A percentile compares a stretch with the other conserved stretches of the same genome.
Evolutionary conservation across 306 rosid species (phyloP).

Genomic region (Cicer chorassanicum): DNA sequence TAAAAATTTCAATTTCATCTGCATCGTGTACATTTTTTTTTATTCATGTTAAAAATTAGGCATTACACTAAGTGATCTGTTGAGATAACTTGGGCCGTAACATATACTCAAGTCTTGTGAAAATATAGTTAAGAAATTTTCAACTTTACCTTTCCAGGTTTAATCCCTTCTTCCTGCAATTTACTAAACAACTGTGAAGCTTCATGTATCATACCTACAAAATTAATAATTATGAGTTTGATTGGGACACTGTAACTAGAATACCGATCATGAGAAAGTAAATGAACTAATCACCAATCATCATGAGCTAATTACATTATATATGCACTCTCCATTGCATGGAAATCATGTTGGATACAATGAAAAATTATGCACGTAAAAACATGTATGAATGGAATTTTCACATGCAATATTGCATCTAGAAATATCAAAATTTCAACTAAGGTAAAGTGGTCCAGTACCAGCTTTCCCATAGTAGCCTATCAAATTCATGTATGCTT

Average conservation of each 20-base stretch:
- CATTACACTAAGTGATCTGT: too few species aligned
- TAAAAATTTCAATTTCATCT: too few species aligned
- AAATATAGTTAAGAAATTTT: neutral
- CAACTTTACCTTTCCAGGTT: constrained; percentile 77
- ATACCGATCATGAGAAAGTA: constrained; percentile 23
- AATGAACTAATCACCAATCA: constrained; percentile 28
- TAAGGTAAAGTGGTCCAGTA: constrained; percentile 43
- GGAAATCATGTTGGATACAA: constrained; percentile 27
- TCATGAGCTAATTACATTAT: constrained; percentile 21
- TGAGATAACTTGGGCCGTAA: neutral
- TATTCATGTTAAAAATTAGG: too few species aligned
- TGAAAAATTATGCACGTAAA: constrained; percentile 13
- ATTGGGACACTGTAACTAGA: neutral
- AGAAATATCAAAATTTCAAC: constrained; percentile 35
- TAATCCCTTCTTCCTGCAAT: constrained; percentile 81
- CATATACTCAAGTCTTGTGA: constrained; percentile 23
- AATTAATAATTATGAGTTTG: constrained; percentile 19
- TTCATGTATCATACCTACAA: constrained; percentile 73
- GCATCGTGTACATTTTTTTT: too few species aligned
- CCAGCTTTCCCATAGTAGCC: constrained; percentile 92
- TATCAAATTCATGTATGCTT: constrained; percentile 77
- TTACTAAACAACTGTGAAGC: constrained; percentile 70
- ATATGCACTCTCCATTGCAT: constrained; percentile 1
- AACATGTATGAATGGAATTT: constrained; percentile 29
- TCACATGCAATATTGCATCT: constrained; percentile 27